Evolutionary conservation across 75 land plant genomes (phyloP).

Genomic region (Selaginella moellendorffii): DNA sequence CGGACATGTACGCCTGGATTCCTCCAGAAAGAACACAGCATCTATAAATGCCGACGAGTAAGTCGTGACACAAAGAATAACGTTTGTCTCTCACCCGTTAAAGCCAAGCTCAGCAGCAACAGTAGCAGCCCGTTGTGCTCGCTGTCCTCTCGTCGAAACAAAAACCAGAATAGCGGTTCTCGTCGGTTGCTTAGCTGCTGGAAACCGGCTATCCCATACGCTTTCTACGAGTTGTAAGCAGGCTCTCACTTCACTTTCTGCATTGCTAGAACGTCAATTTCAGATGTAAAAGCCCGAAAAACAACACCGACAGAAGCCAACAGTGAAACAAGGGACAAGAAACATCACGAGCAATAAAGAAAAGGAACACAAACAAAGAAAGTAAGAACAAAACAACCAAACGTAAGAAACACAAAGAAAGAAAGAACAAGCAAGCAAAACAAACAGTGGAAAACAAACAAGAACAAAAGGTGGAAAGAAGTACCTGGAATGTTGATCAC

Average conservation of each 20-base stretch:
- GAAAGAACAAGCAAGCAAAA: too few relatives aligned
- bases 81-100: too few relatives aligned
- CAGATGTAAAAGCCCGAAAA: too few relatives aligned
- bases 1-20: conserved; percentile 9
- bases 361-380: background rate
- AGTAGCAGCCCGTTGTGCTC: conserved; percentile 19
- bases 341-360: background rate
- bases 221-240: conserved; percentile 12
- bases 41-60: conserved; percentile 1
- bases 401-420: too few relatives aligned
- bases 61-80: background rate
- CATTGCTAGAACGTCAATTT: too few relatives aligned
- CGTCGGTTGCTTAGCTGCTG: conserved; percentile 12
- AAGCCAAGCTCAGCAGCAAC: conserved; percentile 21
- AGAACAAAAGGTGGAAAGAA: background rate
- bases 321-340: background rate
- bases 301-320: too few relatives aligned
- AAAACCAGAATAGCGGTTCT: conserved; percentile 19
- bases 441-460: too few relatives aligned
- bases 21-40: conserved; percentile 25
- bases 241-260: conserved; percentile 21
- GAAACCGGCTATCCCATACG: conserved; percentile 18
- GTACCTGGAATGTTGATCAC: conserved; percentile 21
- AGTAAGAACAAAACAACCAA: background rate
- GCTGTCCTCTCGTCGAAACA: conserved; percentile 19